Percentiles rank a stretch among this genome's conserved stretches.
Conservation (phyloP, 345 rosid species). For the Physaria fendleri region DNA sequence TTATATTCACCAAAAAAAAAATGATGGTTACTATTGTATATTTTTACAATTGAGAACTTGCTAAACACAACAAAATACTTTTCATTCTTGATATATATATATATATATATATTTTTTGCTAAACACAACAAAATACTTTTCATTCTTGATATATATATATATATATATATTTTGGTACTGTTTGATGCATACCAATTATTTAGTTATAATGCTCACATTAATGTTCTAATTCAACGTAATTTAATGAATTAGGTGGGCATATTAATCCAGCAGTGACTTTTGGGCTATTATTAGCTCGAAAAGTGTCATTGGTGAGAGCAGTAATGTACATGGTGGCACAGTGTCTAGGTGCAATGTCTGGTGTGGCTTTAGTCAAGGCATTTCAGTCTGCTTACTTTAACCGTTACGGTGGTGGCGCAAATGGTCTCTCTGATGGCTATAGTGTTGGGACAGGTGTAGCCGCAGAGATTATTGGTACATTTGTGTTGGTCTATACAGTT, state of each 20-base stretch:
- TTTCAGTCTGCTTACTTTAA: slow-evolving; percentile 54
- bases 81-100: too few species aligned
- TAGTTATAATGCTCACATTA: background rate
- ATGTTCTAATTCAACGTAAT: background rate
- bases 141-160: too few species aligned
- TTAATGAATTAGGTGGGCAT: slow-evolving; percentile 51
- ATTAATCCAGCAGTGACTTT: slow-evolving; percentile 91
- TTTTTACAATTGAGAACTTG: too few species aligned
- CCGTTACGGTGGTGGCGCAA: slow-evolving; percentile 61
- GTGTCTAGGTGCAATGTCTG: slow-evolving; percentile 68
- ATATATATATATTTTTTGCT: too few species aligned
- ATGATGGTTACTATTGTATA: too few species aligned
- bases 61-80: too few species aligned
- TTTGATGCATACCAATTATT: too few species aligned
- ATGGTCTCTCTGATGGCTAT: slow-evolving; percentile 41
- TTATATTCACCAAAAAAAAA: too few species aligned
- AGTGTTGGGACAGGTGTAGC: slow-evolving; percentile 53
- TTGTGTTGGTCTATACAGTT: slow-evolving; percentile 30
- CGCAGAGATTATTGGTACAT: slow-evolving; percentile 83
- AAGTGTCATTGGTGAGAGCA: slow-evolving; percentile 68
- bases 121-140: too few species aligned
- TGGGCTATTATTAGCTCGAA: slow-evolving; percentile 65
- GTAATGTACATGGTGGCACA: slow-evolving; percentile 76
- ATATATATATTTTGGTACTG: too few species aligned
- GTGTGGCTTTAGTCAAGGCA: slow-evolving; percentile 78